Percentiles rank a stretch among this genome's conserved stretches.
Conservation (phyloP, 179 eudicot genomes). For the Amaranthus tricolor region DNA sequence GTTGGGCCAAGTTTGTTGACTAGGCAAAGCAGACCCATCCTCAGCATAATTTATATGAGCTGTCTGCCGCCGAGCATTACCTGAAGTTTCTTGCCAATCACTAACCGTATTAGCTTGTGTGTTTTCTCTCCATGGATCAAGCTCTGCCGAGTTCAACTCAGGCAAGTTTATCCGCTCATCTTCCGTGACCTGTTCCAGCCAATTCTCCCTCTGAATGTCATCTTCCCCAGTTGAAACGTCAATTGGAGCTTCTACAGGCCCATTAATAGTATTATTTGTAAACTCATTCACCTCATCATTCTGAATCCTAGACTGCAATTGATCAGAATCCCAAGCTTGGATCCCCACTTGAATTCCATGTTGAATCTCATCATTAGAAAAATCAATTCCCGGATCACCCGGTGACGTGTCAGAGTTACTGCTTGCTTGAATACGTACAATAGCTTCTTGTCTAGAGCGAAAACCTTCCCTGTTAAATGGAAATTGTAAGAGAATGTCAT, state of each 20-base stretch:
- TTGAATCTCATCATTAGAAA: conserved; percentile 44
- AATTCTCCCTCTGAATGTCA: conserved; percentile 38
- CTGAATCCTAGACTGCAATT: conserved; percentile 39
- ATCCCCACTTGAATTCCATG: conserved; percentile 36
- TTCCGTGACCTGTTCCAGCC: conserved; percentile 52
- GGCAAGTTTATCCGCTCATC: conserved; percentile 51
- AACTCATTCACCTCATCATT: conserved; percentile 41
- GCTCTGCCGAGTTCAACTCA: conserved; percentile 36
- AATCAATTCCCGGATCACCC: conserved; percentile 38
- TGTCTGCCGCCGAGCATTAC: conserved; percentile 45
- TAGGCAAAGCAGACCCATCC: conserved; percentile 38
- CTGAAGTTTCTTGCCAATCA: conserved; percentile 50
- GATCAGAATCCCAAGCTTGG: conserved; percentile 45
- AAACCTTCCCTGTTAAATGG: conserved; percentile 67
- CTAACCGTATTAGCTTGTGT: conserved; percentile 37
- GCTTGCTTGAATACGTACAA: conserved; percentile 66
- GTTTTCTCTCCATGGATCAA: conserved; percentile 53
- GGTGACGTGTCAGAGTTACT: conserved; percentile 47
- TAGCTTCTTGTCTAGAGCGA: conserved; percentile 68
- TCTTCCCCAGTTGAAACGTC: conserved; percentile 40
- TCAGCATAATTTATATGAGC: conserved; percentile 38
- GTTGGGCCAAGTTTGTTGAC: conserved; percentile 51
- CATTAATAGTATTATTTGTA: conserved; percentile 39
- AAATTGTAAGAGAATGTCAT: conserved; percentile 6
- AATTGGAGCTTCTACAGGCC: conserved; percentile 34